Base-by-base conservation (phyloP, 371 early-diverging fungal species). In the Fennellomyces sp. region DNA sequence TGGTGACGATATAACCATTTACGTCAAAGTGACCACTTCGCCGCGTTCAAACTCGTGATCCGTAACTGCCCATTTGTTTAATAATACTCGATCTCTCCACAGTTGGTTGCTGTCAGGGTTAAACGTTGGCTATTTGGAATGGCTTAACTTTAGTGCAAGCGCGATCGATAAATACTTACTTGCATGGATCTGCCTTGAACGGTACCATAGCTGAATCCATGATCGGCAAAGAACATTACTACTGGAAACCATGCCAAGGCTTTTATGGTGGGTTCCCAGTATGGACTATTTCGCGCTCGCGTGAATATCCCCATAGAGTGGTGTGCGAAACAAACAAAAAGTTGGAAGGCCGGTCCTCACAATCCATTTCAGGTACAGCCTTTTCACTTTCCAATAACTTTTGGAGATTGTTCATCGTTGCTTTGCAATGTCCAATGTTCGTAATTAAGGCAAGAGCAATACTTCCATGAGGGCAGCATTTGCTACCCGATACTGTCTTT, bases 41-140 rank as follows among this genome's bases (percentile, higher is more conserved):
- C 95, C 95, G 56, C 86, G 80, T 35, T 72, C 49, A 56, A 86
- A 82, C 31, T 81, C 55, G n/a, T 74, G 81, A 3, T 76, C 68
- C 15, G 73, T 68, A 5, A 82, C 82, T 13, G 80, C 68, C 81
- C 80, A 83, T 51, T 84, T 84, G 69, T 94, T 90, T 28, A 94
- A 70, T n/a, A 95, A 65, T 2, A 96, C 91, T 21, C 90, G 70
- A 65, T 94, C 94, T 35, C 81, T 83, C 58, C 66, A 61, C 51
- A 91, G 69, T 62, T 69, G 61, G 68, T 86, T 90, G 33, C 84
- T 83, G 73, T 96, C 94, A n/a, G 96, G 95, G 59, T 95, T 96
- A 36, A 96, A 83, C 10, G 92, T 90, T 8, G 95, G 94, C 87
- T 89, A 61, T 56, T 29, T 33, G 55, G 33, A 30, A n/a, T 39